Evolutionary conservation across 495 filamentous ascomycete species (phyloP).

Genomic region (Talaromyces trachyspermus): DNA sequence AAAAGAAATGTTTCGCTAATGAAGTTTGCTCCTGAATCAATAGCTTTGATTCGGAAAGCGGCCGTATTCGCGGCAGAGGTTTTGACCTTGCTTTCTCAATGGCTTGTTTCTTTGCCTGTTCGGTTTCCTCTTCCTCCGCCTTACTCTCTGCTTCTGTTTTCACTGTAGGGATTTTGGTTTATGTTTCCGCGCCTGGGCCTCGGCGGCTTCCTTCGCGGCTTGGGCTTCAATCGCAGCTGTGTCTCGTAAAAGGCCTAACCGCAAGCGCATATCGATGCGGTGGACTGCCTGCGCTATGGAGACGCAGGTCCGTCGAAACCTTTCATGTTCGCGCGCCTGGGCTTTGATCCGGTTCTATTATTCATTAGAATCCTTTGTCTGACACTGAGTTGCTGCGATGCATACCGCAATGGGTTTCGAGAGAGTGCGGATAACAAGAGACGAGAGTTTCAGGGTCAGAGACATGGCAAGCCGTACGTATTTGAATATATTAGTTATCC

Average conservation of each 20-base stretch:
- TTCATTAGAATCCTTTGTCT: constrained; percentile 33
- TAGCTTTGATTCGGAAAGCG: constrained; percentile 89
- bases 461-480: too few species aligned
- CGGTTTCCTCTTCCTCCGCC: constrained; percentile 49
- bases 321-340: constrained; percentile 89
- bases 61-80: constrained; percentile 52
- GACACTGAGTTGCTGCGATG: constrained; percentile 12
- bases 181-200: constrained; percentile 45
- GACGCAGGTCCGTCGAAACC: constrained; percentile 70
- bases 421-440: constrained; percentile 58
- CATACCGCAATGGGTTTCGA: constrained; percentile 68
- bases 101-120: constrained; percentile 43
- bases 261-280: constrained; percentile 86
- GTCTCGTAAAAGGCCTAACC: constrained; percentile 79
- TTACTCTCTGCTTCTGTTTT: constrained; percentile 68
- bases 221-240: constrained; percentile 50
- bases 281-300: constrained; percentile 80
- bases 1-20: constrained; percentile 88
- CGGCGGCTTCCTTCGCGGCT: constrained; percentile 38
- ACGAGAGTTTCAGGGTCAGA: constrained; percentile 62
- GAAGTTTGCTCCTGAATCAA: constrained; percentile 93
- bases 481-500: neutral
- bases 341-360: constrained; percentile 82
- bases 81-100: constrained; percentile 37
- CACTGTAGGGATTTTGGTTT: constrained; percentile 69